These are phyloP conservation scores for Saksenaea oblongispora DNA, from an alignment of 371 early-diverging fungal species.

Conservation along the genomic window DNA sequence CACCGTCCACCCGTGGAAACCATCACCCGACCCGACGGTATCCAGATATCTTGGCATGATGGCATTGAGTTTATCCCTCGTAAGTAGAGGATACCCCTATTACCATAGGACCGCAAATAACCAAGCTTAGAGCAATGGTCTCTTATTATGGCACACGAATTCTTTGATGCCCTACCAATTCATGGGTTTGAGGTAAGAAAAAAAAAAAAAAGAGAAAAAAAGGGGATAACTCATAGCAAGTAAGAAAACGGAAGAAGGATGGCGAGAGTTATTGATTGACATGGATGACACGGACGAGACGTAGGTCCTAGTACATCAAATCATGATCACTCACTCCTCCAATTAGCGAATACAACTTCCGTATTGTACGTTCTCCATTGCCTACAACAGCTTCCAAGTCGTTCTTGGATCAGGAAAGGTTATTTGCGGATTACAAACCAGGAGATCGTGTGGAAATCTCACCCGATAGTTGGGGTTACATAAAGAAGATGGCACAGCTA, in stretches of 20 bases:
- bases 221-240: background rate
- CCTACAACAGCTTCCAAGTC: constrained; percentile 69
- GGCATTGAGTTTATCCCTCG: constrained; percentile 67
- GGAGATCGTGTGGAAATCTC: constrained; percentile 86
- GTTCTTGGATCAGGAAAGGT: constrained; percentile 48
- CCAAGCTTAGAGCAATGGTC: constrained; percentile 52
- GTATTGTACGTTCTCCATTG: constrained; percentile 70
- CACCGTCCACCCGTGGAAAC: constrained; percentile 28
- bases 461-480: constrained; percentile 73
- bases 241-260: constrained; percentile 73
- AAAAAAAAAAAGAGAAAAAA: background rate
- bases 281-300: constrained; percentile 64
- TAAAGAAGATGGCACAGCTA: constrained; percentile 65
- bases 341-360: constrained; percentile 71
- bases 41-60: constrained; percentile 74
- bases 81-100: constrained; percentile 20
- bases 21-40: constrained; percentile 50
- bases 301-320: constrained; percentile 23
- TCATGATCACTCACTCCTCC: background rate
- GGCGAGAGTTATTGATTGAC: constrained; percentile 91
- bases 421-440: constrained; percentile 44
- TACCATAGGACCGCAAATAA: background rate
- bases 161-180: constrained; percentile 95
- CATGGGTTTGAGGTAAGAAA: constrained; percentile 75
- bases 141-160: constrained; percentile 88